Base-by-base conservation (phyloP, 75 land plant species). In the Pinus tabuliformis region DNA sequence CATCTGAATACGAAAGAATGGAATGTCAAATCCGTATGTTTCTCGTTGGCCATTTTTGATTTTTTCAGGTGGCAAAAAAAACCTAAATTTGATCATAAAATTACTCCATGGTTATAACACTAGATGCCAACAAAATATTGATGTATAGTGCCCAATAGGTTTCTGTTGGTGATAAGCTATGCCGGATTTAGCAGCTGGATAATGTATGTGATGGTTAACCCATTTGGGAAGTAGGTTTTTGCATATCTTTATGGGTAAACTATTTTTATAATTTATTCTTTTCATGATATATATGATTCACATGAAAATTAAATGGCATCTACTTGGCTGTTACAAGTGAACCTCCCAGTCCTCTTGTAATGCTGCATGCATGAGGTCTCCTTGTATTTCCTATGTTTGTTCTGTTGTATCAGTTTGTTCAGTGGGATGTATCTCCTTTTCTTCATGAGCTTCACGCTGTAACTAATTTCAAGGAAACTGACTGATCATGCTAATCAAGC, bases 1-100 rank as follows among this genome's bases (percentile, higher is more conserved):
- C 11, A 73, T 90, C 36, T 90, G 59, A 83, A 42, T 42, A 42
- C 0, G 45, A 42, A 42, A 5, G 33, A 42, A 42, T 42, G 45
- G 3, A 42, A 42, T 5, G 0, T 5, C 6, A 42, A 42, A 42
- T 42, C 45, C 6, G 45, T 42, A 42, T 42, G 45, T 42, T 6
- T 42, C 6, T 33, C 6, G 0, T 5, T 42, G 0, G 6, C 0
- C 4, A 4, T 5, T 42, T 42, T 42, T 42, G 0, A 4, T 5
- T 42, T 42, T 42, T 42, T 42, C 6, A 33, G 6, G 4, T 42
- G 6, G 45, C 0, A 42, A 42, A 42, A 42, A 42, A 42, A 42
- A 42, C 2, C 33, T 33, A 33, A 33, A 33, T 33, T 33, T 33
- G 33, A 33, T 33, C 33, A 33, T 33, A 33, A 33, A 33, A 33